These are phyloP conservation scores for Pichia sp. DNA, from an alignment of 1,139 yeast genomes.

Conservation along the genomic window DNA sequence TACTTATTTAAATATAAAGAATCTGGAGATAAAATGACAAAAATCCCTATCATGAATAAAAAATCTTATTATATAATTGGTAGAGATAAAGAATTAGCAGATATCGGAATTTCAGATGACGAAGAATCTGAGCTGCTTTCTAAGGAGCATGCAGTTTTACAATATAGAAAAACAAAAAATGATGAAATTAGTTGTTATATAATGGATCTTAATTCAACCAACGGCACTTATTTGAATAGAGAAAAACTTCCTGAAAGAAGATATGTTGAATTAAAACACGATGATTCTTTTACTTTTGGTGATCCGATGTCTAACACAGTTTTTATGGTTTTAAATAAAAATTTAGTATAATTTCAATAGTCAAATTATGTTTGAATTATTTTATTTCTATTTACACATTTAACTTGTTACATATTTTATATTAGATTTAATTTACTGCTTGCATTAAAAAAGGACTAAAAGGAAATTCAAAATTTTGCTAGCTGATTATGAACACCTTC, in stretches of 20 bases:
- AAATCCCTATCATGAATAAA: slow-evolving; percentile 18
- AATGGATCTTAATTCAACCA: slow-evolving; percentile 48
- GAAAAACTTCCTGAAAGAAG: slow-evolving; percentile 37
- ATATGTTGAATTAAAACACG: slow-evolving; percentile 41
- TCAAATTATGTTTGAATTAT: no score
- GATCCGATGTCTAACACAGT: neutral
- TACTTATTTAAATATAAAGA: slow-evolving; percentile 15
- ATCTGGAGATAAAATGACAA: slow-evolving; percentile 10
- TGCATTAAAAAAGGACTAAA: neutral
- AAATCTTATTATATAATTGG: slow-evolving; percentile 36
- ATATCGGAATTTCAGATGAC: slow-evolving; percentile 33
- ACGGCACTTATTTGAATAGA: slow-evolving; percentile 46
- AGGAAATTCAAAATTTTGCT: neutral
- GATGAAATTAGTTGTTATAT: slow-evolving; percentile 30
- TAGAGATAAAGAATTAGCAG: slow-evolving; percentile 38
- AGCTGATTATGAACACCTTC: slow-evolving; percentile 5
- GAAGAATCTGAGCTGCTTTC: slow-evolving; percentile 39
- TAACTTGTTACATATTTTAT: no score
- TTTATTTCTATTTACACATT: no score
- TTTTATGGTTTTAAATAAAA: slow-evolving; percentile 1
- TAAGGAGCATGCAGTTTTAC: slow-evolving; percentile 52
- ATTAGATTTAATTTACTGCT: neutral
- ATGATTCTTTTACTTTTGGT: slow-evolving; percentile 46
- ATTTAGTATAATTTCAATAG: no score
- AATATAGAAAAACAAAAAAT: slow-evolving; percentile 31